Base-by-base conservation (phyloP, 2,329 filamentous ascomycete species). In the Hymenoscyphus salicellus region DNA sequence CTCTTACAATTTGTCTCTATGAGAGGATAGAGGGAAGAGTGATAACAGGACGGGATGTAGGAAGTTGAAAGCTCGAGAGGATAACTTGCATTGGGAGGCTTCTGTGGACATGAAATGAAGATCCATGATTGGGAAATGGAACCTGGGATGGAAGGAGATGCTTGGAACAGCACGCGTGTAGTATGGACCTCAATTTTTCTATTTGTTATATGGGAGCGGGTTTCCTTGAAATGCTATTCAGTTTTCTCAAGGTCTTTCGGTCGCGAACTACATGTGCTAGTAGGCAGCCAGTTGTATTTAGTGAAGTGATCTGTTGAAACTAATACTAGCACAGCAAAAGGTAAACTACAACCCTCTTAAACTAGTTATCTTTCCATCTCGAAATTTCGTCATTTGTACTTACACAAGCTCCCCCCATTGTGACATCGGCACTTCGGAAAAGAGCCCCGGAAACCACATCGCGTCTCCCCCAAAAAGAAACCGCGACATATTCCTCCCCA, bases 1-100 rank as follows among this genome's bases (percentile, higher is more conserved):
- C 71, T 83, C 86, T 57, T 89, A 89, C 77, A 89, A 88, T 75
- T 77, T 89, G 70, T 82, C 86, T 65, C 79, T 89, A 68, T 88
- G 65, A 71, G 61, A n/a, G n/a, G 10, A 11, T 20, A 23, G 7
- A 6, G 43, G 52, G 11, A 30, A 17, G n/a, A 17, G 33, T 17
- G 28, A 8, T 38, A 38, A 17, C 11, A 56, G 30, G 32, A 46
- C 30, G 11, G 3, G 14, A 11, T 26, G 10, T 30, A 5, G 23
- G 6, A 3, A 4, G 46, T 8, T 26, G 20, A 20, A 23, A 52
- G n/a, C n/a, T 5, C 36, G 36, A 52, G 46, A 4, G 46, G 46
- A 52, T 14, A 52, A 14, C 46, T 52, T 52, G 20, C 46, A 23
- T 26, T 52, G 20, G 43, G 20, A 52, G 46, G 46, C 20, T 52